Evolutionary conservation across 805 yeast species (phyloP).

Genomic region (Cephaloascus albidus): DNA sequence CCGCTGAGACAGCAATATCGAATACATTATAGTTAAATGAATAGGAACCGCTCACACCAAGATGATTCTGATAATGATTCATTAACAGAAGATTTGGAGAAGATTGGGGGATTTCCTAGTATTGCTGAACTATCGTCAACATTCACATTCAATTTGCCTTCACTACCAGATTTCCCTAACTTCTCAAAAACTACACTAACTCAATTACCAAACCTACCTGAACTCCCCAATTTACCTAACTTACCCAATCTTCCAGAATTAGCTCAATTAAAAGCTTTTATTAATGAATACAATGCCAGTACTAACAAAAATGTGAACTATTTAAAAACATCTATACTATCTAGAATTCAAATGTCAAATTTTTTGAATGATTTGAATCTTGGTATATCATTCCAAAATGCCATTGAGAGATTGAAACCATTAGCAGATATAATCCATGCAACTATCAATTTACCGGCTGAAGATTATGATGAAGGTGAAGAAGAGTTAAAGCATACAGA

Average conservation of each 20-base stretch:
- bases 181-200: conserved; percentile 13
- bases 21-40: too few relatives aligned
- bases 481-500: conserved; percentile 25
- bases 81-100: conserved; percentile 27
- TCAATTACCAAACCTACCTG: conserved; percentile 14
- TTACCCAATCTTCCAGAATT: conserved; percentile 8
- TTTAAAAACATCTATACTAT: conserved; percentile 26
- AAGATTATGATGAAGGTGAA: conserved; percentile 24
- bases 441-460: conserved; percentile 40
- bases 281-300: conserved; percentile 6
- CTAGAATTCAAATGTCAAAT: conserved; percentile 31
- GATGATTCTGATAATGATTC: conserved; percentile 15
- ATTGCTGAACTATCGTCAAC: conserved; percentile 1
- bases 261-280: conserved; percentile 10
- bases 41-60: too few relatives aligned
- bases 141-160: conserved; percentile 19
- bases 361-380: conserved; percentile 27
- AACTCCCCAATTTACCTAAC: conserved; percentile 9
- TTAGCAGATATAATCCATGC: conserved; percentile 34
- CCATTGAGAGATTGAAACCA: conserved; percentile 43
- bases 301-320: conserved; percentile 14
- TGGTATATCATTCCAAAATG: conserved; percentile 41
- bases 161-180: conserved; percentile 15
- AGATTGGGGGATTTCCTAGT: conserved; percentile 17
- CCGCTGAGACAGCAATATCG: too few relatives aligned